Conservation (phyloP, 805 yeast genomes). For the Scheffersomyces stipitis region DNA sequence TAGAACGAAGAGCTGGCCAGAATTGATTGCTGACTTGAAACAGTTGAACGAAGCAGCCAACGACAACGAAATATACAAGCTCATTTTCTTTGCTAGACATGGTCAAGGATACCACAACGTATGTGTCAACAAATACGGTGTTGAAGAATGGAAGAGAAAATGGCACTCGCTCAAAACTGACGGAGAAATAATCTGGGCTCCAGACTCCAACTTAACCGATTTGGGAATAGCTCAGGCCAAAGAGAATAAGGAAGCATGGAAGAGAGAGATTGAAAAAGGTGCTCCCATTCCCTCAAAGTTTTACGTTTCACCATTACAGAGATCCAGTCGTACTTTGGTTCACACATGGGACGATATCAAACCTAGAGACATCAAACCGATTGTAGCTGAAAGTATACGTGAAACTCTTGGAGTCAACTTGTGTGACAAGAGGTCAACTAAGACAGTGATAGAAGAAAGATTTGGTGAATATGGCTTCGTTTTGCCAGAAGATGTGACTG, state of each 20-base stretch:
- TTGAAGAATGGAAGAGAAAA: constrained; percentile 54
- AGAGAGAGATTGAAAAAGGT: constrained; percentile 41
- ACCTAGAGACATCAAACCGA: constrained; percentile 18
- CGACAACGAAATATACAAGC: constrained; percentile 43
- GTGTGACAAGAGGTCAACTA: constrained; percentile 57
- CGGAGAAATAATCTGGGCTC: constrained; percentile 56
- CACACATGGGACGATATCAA: constrained; percentile 48
- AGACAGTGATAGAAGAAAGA: constrained; percentile 36
- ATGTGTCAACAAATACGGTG: constrained; percentile 54
- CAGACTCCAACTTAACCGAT: constrained; percentile 60
- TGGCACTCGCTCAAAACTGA: constrained; percentile 55
- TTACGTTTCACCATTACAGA: constrained; percentile 62
- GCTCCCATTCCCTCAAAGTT: constrained; percentile 57
- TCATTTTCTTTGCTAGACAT: constrained; percentile 60
- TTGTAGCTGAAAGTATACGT: constrained; percentile 49
- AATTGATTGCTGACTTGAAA: constrained; percentile 28
- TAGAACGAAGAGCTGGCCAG: constrained; percentile 40
- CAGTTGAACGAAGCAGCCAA: constrained; percentile 34
- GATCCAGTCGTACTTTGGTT: constrained; percentile 58
- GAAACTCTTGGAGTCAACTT: constrained; percentile 62
- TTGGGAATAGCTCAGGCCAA: constrained; percentile 57
- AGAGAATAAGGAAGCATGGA: constrained; percentile 46
- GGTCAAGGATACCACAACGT: constrained; percentile 71
- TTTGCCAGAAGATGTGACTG: constrained; percentile 44
- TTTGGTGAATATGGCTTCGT: constrained; percentile 42